Evolutionary conservation across 106 monocot genomes (phyloP), one percentile per base, ranked within the genome.

Genomic region (Narthecium ossifragum): DNA sequence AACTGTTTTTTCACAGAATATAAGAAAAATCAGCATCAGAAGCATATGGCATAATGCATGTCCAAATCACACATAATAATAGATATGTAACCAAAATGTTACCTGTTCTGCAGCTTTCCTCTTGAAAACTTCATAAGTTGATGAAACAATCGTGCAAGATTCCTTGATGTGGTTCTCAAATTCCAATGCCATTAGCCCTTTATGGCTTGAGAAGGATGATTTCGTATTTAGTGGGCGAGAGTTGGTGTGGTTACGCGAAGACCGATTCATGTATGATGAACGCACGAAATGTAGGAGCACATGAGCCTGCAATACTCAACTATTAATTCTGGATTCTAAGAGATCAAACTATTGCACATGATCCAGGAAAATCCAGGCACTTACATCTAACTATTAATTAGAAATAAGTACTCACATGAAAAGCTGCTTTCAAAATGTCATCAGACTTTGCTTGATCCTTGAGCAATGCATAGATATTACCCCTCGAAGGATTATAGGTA

Each of bases 61-160:
- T n/a, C n/a, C n/a, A n/a, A n/a, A n/a, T n/a, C n/a, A n/a, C n/a
- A n/a, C n/a, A n/a, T n/a, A n/a, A n/a, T n/a, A n/a, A n/a, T n/a
- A n/a, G n/a, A n/a, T n/a, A n/a, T n/a, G n/a, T n/a, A n/a, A n/a
- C n/a, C n/a, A n/a, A n/a, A n/a, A n/a, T n/a, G n/a, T 68, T 51
- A 94, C 93, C 93, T 94, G 77, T 57, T 89, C 85, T 65, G 74
- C 73, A 34, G 93, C 83, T 71, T 90, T 83, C 31, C 77, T 67
- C 62, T 86, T 94, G 75, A 94, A 93, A 54, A 52, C 64, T 49
- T 55, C 82, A 66, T 88, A 93, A 13, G 81, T 73, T 40, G 70
- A 68, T 3, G 88, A 79, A 55, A 88, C 92, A 32, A 82, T 68
- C 18, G 76, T 85, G 79, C 85, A 93, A 43, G 92, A 88, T 34